phyloP scores from a whole-genome alignment of 495 filamentous ascomycete genomes.

The Hapsidospora chrysogenum region DNA sequence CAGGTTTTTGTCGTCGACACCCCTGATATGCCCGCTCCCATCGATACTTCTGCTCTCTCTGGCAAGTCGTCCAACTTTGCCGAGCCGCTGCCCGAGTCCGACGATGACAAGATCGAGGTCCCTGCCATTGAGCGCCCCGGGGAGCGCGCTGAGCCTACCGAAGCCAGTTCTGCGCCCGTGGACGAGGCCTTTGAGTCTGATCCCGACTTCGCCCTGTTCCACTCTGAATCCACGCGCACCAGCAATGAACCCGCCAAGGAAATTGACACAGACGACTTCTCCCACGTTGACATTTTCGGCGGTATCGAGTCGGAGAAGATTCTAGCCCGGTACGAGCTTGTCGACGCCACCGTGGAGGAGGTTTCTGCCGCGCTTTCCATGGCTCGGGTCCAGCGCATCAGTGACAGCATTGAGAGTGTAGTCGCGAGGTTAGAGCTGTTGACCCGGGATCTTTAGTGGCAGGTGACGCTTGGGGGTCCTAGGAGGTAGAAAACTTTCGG shows the following conservation, averaged over 20 bases:
- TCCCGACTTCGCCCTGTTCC: conserved; percentile 44
- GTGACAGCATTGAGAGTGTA: conserved; percentile 19
- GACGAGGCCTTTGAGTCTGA: conserved; percentile 20
- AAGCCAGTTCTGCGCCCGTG: conserved; percentile 14
- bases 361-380: conserved; percentile 13
- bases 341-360: conserved; percentile 34
- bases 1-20: conserved; percentile 68
- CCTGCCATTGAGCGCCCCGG: conserved; percentile 27
- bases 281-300: conserved; percentile 30
- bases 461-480: too few species aligned
- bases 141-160: conserved; percentile 13
- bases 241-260: conserved; percentile 7
- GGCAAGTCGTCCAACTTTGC: conserved; percentile 44
- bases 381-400: conserved; percentile 22
- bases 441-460: conserved; percentile 18
- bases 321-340: conserved; percentile 38
- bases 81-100: conserved; percentile 19
- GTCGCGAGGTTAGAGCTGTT: conserved; percentile 21
- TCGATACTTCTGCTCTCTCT: conserved; percentile 43
- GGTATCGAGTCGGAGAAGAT: conserved; percentile 41
- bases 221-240: conserved; percentile 16
- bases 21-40: conserved; percentile 47
- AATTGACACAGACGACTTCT: conserved; percentile 15
- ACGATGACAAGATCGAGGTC: conserved; percentile 31
- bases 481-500: too few species aligned